These are phyloP conservation scores for Candolleomyces eurysporus DNA, from an alignment of 768 basidiomycete genomes.

Conservation along the genomic window DNA sequence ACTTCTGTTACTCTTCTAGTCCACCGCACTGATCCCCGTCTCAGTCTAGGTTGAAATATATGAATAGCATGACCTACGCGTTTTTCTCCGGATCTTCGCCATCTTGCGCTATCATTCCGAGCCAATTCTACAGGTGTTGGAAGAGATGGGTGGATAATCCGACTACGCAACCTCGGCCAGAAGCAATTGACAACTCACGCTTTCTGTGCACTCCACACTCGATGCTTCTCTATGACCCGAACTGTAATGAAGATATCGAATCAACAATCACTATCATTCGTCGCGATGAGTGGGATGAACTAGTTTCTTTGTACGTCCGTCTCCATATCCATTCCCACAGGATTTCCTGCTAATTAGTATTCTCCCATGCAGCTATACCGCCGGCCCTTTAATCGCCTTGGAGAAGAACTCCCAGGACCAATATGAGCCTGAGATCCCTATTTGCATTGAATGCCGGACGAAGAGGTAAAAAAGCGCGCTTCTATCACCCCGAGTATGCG, in stretches of 20 bases:
- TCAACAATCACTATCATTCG: conserved; percentile 54
- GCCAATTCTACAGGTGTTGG: conserved; percentile 67
- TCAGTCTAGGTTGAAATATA: conserved; percentile 61
- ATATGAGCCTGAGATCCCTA: conserved; percentile 48
- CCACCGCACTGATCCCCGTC: conserved; percentile 1
- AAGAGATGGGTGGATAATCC: conserved; percentile 65
- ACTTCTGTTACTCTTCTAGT: not conserved
- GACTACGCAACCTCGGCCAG: conserved; percentile 53
- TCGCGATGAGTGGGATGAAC: conserved; percentile 60
- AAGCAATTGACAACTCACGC: conserved; percentile 54
- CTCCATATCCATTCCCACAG: conserved; percentile 4
- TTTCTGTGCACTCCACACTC: conserved; percentile 67
- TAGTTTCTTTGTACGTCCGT: conserved; percentile 53
- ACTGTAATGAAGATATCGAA: conserved; percentile 56
- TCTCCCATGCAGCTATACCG: conserved; percentile 46
- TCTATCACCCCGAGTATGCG: not conserved
- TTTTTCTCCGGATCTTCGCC: conserved; percentile 26
- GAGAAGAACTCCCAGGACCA: conserved; percentile 25
- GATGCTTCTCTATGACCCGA: conserved; percentile 64
- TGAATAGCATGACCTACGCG: conserved; percentile 49
- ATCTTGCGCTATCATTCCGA: conserved; percentile 54
- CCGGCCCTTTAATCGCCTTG: conserved; percentile 48
- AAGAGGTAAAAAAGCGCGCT: conserved; percentile 40
- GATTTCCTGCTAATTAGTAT: conserved; percentile 8
- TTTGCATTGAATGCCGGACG: conserved; percentile 61